Evolutionary conservation across 2,329 filamentous ascomycete species (phyloP).

Genomic region (Calonectria leucothoes): DNA sequence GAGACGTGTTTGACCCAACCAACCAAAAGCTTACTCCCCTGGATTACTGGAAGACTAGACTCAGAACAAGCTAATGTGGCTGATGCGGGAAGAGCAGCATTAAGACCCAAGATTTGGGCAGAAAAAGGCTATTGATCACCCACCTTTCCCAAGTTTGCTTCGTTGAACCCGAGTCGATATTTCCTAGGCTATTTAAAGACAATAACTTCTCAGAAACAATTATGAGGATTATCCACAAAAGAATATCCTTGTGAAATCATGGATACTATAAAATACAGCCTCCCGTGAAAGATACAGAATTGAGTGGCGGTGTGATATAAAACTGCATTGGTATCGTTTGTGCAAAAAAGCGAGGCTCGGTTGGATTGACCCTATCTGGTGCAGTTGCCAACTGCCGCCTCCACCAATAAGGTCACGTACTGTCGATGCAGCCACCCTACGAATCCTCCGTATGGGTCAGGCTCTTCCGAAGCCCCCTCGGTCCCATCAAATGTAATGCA

Average conservation of each 20-base stretch:
- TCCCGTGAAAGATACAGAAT: too few species aligned
- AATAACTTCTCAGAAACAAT: too few species aligned
- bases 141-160: too few species aligned
- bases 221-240: too few species aligned
- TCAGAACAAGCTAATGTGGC: too few species aligned
- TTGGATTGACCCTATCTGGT: neutral
- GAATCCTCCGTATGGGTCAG: constrained; percentile 32
- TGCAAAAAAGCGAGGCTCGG: neutral
- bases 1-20: neutral
- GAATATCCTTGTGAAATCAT: too few species aligned
- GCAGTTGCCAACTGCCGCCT: constrained; percentile 36
- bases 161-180: too few species aligned
- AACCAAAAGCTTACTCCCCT: neutral
- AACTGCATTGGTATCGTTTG: neutral
- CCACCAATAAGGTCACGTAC: constrained; percentile 29
- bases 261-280: too few species aligned
- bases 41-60: neutral
- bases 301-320: neutral
- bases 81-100: too few species aligned
- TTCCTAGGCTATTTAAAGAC: too few species aligned
- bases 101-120: too few species aligned
- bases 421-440: constrained; percentile 32
- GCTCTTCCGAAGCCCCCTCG: constrained; percentile 19
- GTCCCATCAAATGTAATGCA: constrained; percentile 30
- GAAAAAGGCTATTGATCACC: too few species aligned